These are phyloP conservation scores for Alternaria ethzedia DNA, from an alignment of 2,329 filamentous ascomycete genomes.

Conservation along the genomic window DNA sequence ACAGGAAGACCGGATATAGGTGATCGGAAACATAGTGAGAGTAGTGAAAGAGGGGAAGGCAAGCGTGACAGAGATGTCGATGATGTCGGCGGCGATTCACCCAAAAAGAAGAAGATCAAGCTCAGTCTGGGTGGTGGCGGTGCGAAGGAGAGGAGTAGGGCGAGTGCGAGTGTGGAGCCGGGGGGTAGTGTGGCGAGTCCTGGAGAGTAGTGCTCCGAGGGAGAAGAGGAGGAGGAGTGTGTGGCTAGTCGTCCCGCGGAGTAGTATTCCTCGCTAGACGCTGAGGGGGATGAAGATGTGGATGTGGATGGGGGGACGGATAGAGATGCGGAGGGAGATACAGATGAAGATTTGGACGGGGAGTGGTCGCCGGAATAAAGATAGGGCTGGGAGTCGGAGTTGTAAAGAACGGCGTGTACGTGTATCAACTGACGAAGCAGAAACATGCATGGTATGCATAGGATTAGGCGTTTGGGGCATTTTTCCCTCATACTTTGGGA, in stretches of 20 bases:
- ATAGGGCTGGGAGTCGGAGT: neutral
- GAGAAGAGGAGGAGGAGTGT: neutral
- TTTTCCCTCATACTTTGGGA: neutral
- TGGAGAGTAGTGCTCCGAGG: neutral
- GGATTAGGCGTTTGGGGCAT: neutral
- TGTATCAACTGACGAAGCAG: neutral
- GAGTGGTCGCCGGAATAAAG: neutral
- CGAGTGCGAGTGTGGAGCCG: slow-evolving; percentile 23
- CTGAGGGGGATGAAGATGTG: neutral
- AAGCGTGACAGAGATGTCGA: slow-evolving; percentile 45
- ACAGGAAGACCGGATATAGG: slow-evolving; percentile 31
- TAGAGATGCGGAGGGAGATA: neutral
- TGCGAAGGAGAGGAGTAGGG: slow-evolving; percentile 20
- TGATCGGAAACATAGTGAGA: slow-evolving; percentile 39
- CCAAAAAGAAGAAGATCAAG: slow-evolving; percentile 49
- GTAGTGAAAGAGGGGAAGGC: slow-evolving; percentile 38
- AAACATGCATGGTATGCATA: neutral
- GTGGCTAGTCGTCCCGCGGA: neutral
- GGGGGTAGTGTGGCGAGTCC: slow-evolving; percentile 4
- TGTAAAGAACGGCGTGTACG: neutral
- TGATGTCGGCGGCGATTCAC: slow-evolving; percentile 36
- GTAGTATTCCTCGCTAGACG: neutral
- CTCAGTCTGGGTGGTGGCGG: slow-evolving; percentile 30
- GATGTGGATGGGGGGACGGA: neutral
- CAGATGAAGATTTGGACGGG: neutral